Percentiles rank a stretch among this genome's conserved stretches.
These are phyloP conservation scores for Exserohilum turcica DNA, from an alignment of 2,329 filamentous ascomycete species.

Conservation along the genomic window DNA sequence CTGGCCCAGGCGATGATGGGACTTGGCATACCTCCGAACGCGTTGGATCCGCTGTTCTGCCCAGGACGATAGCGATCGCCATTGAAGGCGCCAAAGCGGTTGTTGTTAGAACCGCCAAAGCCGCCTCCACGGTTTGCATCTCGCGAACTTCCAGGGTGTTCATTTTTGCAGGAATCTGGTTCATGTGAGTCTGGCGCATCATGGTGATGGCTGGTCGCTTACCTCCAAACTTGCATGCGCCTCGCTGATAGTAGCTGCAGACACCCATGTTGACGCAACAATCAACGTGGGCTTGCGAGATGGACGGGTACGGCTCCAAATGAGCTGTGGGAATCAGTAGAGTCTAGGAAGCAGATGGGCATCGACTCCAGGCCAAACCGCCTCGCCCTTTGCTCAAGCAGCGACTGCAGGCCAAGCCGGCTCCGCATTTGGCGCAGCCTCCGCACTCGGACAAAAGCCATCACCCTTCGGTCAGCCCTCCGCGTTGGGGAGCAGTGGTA, in stretches of 20 bases:
- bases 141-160: slow-evolving; percentile 59
- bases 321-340: slow-evolving; percentile 23
- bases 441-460: slow-evolving; percentile 30
- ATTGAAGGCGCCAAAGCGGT: slow-evolving; percentile 61
- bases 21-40: slow-evolving; percentile 48
- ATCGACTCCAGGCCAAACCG: slow-evolving; percentile 21
- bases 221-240: slow-evolving; percentile 68
- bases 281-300: not conserved
- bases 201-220: slow-evolving; percentile 18
- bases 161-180: slow-evolving; percentile 63
- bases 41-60: slow-evolving; percentile 30
- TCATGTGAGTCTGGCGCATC: slow-evolving; percentile 12
- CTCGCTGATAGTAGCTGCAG: slow-evolving; percentile 69
- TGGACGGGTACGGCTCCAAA: slow-evolving; percentile 4
- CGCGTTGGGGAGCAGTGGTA: slow-evolving; percentile 28
- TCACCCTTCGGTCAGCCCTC: slow-evolving; percentile 42
- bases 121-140: slow-evolving; percentile 32
- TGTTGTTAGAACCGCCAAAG: slow-evolving; percentile 38
- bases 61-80: slow-evolving; percentile 43
- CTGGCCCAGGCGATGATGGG: not conserved
- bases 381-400: slow-evolving; percentile 48
- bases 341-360: slow-evolving; percentile 33
- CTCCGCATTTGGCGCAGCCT: slow-evolving; percentile 49
- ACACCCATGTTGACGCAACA: slow-evolving; percentile 48
- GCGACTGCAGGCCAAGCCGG: slow-evolving; percentile 27